Evolutionary conservation across 495 filamentous ascomycete genomes (phyloP).

Genomic region (Parmelia sp.): DNA sequence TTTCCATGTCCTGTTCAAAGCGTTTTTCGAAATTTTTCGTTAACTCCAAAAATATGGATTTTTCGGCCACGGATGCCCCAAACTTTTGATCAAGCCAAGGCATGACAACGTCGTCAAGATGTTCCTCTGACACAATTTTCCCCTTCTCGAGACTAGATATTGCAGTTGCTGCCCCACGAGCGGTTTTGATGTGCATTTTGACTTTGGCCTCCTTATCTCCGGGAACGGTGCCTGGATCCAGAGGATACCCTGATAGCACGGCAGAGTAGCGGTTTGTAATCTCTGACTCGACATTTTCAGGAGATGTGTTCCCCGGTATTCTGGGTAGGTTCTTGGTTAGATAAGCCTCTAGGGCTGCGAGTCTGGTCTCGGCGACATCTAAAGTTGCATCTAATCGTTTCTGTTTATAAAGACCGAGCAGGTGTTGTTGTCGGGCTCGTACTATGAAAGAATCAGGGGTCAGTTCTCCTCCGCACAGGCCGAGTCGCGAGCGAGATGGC

Average conservation of each 20-base stretch:
- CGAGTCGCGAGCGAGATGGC: not conserved
- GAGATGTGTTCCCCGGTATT: constrained; percentile 37
- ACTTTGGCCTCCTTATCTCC: constrained; percentile 78
- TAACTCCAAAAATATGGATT: constrained; percentile 70
- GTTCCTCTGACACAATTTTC: constrained; percentile 42
- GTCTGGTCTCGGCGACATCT: constrained; percentile 47
- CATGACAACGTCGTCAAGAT: constrained; percentile 65
- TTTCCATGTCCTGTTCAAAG: constrained; percentile 78
- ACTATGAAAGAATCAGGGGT: constrained; percentile 62
- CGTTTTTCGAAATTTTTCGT: constrained; percentile 75
- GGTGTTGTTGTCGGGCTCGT: constrained; percentile 67
- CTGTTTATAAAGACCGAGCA: constrained; percentile 54
- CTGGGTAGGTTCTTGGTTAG: constrained; percentile 67
- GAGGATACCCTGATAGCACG: constrained; percentile 45
- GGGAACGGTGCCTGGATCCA: constrained; percentile 56
- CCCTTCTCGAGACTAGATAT: constrained; percentile 42
- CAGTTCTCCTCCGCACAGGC: not conserved
- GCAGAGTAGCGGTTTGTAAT: constrained; percentile 56
- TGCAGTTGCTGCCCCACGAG: constrained; percentile 52
- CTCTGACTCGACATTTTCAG: constrained; percentile 29
- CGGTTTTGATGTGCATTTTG: constrained; percentile 88
- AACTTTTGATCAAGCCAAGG: constrained; percentile 79
- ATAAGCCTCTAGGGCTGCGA: constrained; percentile 65
- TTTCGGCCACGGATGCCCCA: constrained; percentile 69
- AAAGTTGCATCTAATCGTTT: constrained; percentile 42